Base-by-base conservation (phyloP, 768 basidiomycete genomes). In the Coprinellus aureogranulatus region DNA sequence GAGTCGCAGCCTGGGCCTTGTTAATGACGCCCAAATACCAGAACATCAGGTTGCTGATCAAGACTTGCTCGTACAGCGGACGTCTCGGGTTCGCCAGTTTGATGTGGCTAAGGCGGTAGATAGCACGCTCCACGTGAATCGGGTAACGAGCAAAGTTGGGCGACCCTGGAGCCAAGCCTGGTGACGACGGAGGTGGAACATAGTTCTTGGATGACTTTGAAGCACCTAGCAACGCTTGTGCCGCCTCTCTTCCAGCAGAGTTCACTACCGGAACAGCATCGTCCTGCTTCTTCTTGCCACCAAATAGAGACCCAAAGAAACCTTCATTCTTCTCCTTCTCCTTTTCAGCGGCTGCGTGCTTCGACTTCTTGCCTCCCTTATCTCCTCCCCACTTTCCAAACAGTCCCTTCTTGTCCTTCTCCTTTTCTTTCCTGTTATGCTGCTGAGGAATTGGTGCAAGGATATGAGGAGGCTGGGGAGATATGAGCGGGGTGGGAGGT, bases 21-120 rank as follows among this genome's bases (percentile, higher is more conserved):
- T 98, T 97, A 74, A 98, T 98, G 63, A 98, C 88, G 12, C 95
- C 93, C 37, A 99, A 81, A 70, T 98, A 99, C 97, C 97, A 99
- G 80, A 99, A 98, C 93, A 96, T 97, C 65, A 94, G 76, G 68
- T 94, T 94, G 68, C 89, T 92, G 71, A 92, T 93, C 57, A 92
- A 76, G 54, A 90, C 97, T 72, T 99, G 97, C 76, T 99, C 97
- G 67, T 97, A 98, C 18, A 99, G 79, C 26, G 97, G 95, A 45
- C 97, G 82, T 58, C 97, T 82, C 9, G 97, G 95, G 73, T 98
- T 99, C 22, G 97, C 97, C 45, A 99, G 80, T 72, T 99, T 99
- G 80, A 99, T 99, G 68, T 99, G 97, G 69, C 92, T 95, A 50
- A 99, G 78, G 59, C 97, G 82, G 74, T 99, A 99, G 47, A 99